Evolutionary conservation across 2,329 filamentous ascomycete genomes (phyloP).

Genomic region (Capronia americana): DNA sequence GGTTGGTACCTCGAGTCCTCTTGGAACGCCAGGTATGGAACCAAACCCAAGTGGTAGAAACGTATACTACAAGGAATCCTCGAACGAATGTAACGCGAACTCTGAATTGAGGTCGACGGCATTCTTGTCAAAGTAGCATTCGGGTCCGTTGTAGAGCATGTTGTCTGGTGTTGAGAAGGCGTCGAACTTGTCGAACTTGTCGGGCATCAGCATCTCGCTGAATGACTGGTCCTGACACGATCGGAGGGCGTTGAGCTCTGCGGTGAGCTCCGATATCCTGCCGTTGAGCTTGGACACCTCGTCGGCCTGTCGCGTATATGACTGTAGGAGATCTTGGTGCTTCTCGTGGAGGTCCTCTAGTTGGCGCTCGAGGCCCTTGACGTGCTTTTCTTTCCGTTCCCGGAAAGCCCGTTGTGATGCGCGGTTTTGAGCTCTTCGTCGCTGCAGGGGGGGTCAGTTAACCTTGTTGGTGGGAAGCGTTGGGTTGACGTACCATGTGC

Average conservation of each 20-base stretch:
- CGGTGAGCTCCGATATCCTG: slow-evolving; percentile 40
- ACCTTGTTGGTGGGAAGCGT: slow-evolving; percentile 8
- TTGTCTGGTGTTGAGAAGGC: slow-evolving; percentile 39
- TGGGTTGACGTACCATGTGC: slow-evolving; percentile 40
- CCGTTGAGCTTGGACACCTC: slow-evolving; percentile 42
- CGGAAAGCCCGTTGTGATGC: slow-evolving; percentile 92
- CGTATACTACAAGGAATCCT: slow-evolving; percentile 35
- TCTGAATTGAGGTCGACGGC: slow-evolving; percentile 39
- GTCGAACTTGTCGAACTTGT: slow-evolving; percentile 42
- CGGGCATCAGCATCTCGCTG: slow-evolving; percentile 39
- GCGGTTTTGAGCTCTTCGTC: slow-evolving; percentile 93
- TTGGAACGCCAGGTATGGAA: slow-evolving; percentile 18
- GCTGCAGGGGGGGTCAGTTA: slow-evolving; percentile 59
- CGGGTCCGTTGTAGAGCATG: slow-evolving; percentile 37
- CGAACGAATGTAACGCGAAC: slow-evolving; percentile 37
- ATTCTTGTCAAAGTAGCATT: slow-evolving; percentile 41
- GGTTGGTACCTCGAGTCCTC: slow-evolving; percentile 26
- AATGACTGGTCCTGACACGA: slow-evolving; percentile 37
- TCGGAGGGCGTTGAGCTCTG: slow-evolving; percentile 40
- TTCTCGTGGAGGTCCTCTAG: slow-evolving; percentile 65
- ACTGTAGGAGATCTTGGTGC: slow-evolving; percentile 44
- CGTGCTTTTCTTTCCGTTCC: slow-evolving; percentile 90
- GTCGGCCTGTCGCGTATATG: slow-evolving; percentile 43
- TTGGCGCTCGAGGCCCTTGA: slow-evolving; percentile 83
- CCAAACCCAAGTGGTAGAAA: slow-evolving; percentile 6